These are phyloP conservation scores for Neurospora cerealis DNA, from an alignment of 495 filamentous ascomycete species.

Conservation along the genomic window DNA sequence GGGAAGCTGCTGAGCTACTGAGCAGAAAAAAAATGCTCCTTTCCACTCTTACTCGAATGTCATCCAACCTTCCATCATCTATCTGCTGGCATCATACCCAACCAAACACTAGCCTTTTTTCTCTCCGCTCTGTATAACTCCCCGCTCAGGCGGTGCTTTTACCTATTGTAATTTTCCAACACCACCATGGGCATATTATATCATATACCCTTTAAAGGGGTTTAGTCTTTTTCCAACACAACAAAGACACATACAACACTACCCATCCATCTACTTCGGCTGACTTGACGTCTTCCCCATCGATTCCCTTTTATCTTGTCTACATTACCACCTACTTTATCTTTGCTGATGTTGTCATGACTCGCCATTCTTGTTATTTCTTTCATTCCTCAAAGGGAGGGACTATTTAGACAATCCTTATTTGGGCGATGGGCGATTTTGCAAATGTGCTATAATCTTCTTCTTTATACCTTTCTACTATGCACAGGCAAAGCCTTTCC, in stretches of 20 bases:
- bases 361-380: not conserved
- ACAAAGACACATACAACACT: not conserved
- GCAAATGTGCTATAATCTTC: not conserved
- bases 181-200: not conserved
- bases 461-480: not conserved
- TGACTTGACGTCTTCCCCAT: not conserved
- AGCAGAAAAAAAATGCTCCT: not conserved
- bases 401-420: not conserved
- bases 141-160: not conserved
- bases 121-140: not conserved
- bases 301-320: not conserved
- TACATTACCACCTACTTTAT: not conserved
- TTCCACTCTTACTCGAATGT: not conserved
- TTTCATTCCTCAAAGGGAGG: not conserved
- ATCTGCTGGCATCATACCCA: not conserved
- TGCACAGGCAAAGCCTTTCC: not conserved
- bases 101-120: not conserved
- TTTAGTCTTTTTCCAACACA: not conserved
- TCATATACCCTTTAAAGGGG: not conserved
- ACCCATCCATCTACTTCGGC: not conserved
- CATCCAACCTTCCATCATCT: not conserved
- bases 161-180: not conserved
- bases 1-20: not conserved
- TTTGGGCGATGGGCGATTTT: not conserved
- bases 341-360: constrained; percentile 4